These are phyloP conservation scores for Plantago lanceolata DNA, from an alignment of 305 asterid species.

Conservation along the genomic window DNA sequence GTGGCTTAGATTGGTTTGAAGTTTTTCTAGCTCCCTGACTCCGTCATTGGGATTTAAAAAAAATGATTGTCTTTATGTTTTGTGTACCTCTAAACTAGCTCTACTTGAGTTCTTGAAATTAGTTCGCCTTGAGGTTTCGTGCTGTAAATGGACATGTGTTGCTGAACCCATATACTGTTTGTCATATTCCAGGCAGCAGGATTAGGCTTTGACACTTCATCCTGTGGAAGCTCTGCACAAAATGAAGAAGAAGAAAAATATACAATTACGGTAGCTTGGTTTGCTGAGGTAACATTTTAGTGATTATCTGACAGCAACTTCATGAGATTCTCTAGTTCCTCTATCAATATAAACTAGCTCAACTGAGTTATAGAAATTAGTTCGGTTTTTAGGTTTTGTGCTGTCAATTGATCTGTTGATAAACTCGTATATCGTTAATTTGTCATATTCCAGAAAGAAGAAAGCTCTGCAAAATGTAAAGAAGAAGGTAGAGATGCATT, in stretches of 20 bases:
- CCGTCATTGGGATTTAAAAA: no score
- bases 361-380: no score
- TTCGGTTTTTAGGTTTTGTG: not conserved
- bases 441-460: not conserved
- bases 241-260: not conserved
- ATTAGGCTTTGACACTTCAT: not conserved
- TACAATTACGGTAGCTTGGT: not conserved
- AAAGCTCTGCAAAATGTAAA: not conserved
- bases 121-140: not conserved
- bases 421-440: not conserved
- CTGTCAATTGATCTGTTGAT: not conserved
- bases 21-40: no score
- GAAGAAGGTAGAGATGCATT: constrained; percentile 6
- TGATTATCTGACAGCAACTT: not conserved
- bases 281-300: not conserved
- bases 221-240: not conserved
- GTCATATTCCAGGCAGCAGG: not conserved
- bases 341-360: no score
- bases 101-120: no score
- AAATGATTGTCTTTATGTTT: no score
- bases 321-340: no score
- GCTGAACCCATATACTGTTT: not conserved
- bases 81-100: no score
- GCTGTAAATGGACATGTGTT: not conserved
- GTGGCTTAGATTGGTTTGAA: no score